These are phyloP conservation scores for Amanita exitialis DNA, from an alignment of 768 basidiomycete genomes.

Conservation along the genomic window DNA sequence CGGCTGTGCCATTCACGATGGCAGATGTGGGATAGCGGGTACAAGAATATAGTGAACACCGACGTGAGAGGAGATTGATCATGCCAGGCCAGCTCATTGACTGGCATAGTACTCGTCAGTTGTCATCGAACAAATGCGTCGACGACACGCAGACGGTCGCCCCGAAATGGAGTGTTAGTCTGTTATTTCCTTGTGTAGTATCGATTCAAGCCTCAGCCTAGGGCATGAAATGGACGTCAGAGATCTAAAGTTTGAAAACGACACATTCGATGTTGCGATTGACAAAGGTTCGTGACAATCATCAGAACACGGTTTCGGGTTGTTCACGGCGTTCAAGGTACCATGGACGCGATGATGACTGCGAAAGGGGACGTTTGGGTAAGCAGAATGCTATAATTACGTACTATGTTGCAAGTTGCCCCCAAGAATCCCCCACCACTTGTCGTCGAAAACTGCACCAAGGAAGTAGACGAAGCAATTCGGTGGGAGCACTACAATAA, in stretches of 20 bases:
- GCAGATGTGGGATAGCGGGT: constrained; percentile 85
- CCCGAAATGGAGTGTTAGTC: constrained; percentile 65
- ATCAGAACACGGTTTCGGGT: not conserved
- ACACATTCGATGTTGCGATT: constrained; percentile 68
- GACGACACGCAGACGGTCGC: constrained; percentile 34
- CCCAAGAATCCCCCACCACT: constrained; percentile 63
- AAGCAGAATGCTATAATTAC: constrained; percentile 9
- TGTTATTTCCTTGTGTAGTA: not conserved
- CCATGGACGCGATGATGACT: constrained; percentile 89
- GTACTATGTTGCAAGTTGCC: not conserved
- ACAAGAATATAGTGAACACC: constrained; percentile 67
- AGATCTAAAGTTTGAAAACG: constrained; percentile 45
- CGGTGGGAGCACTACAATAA: constrained; percentile 29
- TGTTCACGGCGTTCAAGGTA: constrained; percentile 25
- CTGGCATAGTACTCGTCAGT: constrained; percentile 59
- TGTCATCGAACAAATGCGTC: constrained; percentile 66
- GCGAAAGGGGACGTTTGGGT: constrained; percentile 80
- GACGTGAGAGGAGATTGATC: constrained; percentile 41
- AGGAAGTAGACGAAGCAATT: constrained; percentile 68
- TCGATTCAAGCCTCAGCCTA: constrained; percentile 15
- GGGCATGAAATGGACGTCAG: constrained; percentile 86
- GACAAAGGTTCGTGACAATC: constrained; percentile 49
- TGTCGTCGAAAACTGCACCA: constrained; percentile 59
- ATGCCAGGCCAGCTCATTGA: not conserved
- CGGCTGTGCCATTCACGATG: not conserved